phyloP scores from a whole-genome alignment of 108 stramenopile species.

The Nannochloropsis salina region DNA sequence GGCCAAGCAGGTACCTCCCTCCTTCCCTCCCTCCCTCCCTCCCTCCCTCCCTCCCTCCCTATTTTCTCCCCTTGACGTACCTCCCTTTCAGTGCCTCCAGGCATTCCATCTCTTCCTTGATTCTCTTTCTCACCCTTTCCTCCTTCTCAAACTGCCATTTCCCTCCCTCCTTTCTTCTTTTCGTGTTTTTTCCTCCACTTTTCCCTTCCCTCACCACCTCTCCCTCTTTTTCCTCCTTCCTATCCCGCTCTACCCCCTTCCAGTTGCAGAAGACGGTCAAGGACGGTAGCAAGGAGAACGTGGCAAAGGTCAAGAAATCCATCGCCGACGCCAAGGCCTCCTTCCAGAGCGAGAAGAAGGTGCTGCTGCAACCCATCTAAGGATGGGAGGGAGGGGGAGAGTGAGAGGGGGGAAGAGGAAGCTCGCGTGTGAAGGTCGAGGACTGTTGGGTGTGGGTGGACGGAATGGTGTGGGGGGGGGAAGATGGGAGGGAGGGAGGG shows the following conservation, averaged over 20 bases:
- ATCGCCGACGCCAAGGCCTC: background rate
- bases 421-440: background rate
- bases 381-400: background rate
- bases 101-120: background rate
- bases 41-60: constrained; percentile 10
- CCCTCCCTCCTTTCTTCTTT: background rate
- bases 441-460: background rate
- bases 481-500: background rate
- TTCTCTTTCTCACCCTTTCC: background rate
- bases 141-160: background rate
- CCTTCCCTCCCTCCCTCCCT: constrained; percentile 2
- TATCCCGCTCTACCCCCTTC: background rate
- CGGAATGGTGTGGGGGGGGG: background rate
- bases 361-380: no score
- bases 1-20: no score
- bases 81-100: background rate
- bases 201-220: background rate
- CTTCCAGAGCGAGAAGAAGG: background rate
- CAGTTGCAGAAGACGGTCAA: background rate
- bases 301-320: background rate
- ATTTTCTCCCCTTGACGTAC: background rate
- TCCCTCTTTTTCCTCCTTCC: background rate
- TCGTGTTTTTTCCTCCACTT: background rate
- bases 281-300: background rate
- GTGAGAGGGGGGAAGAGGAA: background rate